These are phyloP conservation scores for Xeromyces bisporus DNA, from an alignment of 495 filamentous ascomycete genomes.

Conservation along the genomic window DNA sequence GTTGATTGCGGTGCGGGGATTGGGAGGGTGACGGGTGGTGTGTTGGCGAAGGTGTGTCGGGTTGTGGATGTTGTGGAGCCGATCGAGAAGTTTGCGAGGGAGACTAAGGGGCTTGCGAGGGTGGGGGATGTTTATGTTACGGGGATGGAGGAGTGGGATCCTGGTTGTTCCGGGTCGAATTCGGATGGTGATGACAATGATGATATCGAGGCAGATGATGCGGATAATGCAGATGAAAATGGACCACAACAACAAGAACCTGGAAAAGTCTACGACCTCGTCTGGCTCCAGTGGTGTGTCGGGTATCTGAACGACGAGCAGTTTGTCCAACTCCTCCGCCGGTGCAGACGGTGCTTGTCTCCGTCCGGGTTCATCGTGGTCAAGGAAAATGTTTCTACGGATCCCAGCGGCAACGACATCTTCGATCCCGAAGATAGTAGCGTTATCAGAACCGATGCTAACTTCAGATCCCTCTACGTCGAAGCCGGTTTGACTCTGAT, in stretches of 20 bases:
- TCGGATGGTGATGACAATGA: too few relatives aligned
- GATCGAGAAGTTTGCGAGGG: constrained; percentile 29
- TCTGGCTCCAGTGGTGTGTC: constrained; percentile 85
- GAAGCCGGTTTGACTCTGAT: constrained; percentile 50
- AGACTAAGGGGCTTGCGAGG: constrained; percentile 13
- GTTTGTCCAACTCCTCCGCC: constrained; percentile 46
- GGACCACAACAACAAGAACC: too few relatives aligned
- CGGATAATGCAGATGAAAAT: too few relatives aligned
- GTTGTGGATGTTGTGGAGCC: constrained; percentile 46
- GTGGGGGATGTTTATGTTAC: constrained; percentile 52
- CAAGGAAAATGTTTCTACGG: constrained; percentile 72
- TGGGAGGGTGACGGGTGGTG: constrained; percentile 41
- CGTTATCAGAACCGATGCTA: constrained; percentile 59
- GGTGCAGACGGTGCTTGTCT: constrained; percentile 40
- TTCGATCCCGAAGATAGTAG: constrained; percentile 67
- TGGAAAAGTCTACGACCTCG: constrained; percentile 33
- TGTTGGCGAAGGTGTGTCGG: constrained; percentile 34
- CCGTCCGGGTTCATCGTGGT: constrained; percentile 45
- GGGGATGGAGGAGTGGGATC: constrained; percentile 57
- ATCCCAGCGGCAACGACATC: constrained; percentile 37
- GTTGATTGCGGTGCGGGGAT: neutral
- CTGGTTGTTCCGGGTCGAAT: too few relatives aligned
- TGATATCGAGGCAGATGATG: neutral
- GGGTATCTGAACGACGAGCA: constrained; percentile 73
- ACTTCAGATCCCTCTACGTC: constrained; percentile 52